These are phyloP conservation scores for Paxillus rubicundulus DNA, from an alignment of 768 basidiomycete species.

Conservation along the genomic window DNA sequence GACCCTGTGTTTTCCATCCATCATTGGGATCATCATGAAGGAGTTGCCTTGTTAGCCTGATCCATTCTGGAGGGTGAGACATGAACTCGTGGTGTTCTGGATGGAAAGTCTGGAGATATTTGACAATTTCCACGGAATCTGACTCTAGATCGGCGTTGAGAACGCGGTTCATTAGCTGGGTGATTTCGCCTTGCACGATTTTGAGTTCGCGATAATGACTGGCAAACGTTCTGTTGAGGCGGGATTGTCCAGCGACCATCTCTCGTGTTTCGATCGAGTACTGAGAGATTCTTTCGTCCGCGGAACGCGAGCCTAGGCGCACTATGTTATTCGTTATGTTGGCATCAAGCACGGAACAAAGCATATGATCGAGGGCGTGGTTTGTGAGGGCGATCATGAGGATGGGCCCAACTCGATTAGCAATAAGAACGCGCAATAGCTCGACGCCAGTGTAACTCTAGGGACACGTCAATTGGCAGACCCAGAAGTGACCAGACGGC, in stretches of 20 bases:
- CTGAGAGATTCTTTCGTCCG: conserved; percentile 57
- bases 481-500: neutral
- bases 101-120: conserved; percentile 43
- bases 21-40: conserved; percentile 14
- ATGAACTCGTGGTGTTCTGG: conserved; percentile 49
- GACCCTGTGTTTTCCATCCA: conserved; percentile 37
- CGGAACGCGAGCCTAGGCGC: conserved; percentile 64
- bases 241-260: conserved; percentile 38
- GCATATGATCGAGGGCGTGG: conserved; percentile 75
- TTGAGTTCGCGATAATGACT: conserved; percentile 41
- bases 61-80: conserved; percentile 46
- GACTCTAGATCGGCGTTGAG: conserved; percentile 33
- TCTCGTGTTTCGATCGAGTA: conserved; percentile 64
- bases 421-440: conserved; percentile 61
- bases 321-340: conserved; percentile 62
- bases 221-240: conserved; percentile 36
- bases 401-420: conserved; percentile 51
- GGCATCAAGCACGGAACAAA: conserved; percentile 61
- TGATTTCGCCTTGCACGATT: conserved; percentile 45
- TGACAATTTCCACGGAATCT: conserved; percentile 36
- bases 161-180: conserved; percentile 43
- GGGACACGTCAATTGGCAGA: neutral
- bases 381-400: conserved; percentile 69
- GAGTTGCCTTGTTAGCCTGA: conserved; percentile 27
- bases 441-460: conserved; percentile 70